Evolutionary conservation across 495 filamentous ascomycete species (phyloP).

Genomic region (Tuber melanosporum): DNA sequence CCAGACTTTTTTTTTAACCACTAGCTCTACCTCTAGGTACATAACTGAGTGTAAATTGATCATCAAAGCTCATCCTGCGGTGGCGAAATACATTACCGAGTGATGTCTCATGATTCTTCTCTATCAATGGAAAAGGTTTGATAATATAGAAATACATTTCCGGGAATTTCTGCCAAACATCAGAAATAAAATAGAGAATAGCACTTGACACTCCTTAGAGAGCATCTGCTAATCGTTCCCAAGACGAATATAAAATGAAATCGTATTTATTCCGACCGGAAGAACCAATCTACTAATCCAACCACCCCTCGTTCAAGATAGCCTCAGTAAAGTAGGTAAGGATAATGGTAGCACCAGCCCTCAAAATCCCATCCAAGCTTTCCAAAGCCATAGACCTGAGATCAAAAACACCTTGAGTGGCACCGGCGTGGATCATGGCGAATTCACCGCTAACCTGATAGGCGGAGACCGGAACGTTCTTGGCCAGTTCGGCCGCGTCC

Average conservation of each 20-base stretch:
- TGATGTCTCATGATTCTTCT: background rate
- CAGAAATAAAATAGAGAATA: background rate
- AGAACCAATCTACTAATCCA: slow-evolving; percentile 28
- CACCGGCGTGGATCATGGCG: slow-evolving; percentile 94
- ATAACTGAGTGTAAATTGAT: background rate
- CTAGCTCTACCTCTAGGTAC: background rate
- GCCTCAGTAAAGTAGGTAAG: slow-evolving; percentile 92
- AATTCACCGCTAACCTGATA: slow-evolving; percentile 97
- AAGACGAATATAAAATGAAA: background rate
- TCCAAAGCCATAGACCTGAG: slow-evolving; percentile 93
- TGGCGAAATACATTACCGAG: background rate
- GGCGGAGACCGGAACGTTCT: slow-evolving; percentile 82
- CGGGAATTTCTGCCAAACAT: background rate
- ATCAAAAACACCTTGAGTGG: slow-evolving; percentile 96
- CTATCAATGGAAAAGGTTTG: background rate
- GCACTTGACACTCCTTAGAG: background rate
- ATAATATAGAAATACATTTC: background rate
- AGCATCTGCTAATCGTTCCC: background rate
- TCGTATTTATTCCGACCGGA: background rate
- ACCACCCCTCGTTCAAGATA: slow-evolving; percentile 53
- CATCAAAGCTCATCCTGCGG: background rate
- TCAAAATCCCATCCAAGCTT: slow-evolving; percentile 81
- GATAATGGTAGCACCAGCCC: slow-evolving; percentile 86
- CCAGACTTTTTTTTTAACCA: background rate
- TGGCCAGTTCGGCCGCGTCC: slow-evolving; percentile 87